These are phyloP conservation scores for Collybiopsis confluens DNA, from an alignment of 768 basidiomycete species.

Conservation along the genomic window DNA sequence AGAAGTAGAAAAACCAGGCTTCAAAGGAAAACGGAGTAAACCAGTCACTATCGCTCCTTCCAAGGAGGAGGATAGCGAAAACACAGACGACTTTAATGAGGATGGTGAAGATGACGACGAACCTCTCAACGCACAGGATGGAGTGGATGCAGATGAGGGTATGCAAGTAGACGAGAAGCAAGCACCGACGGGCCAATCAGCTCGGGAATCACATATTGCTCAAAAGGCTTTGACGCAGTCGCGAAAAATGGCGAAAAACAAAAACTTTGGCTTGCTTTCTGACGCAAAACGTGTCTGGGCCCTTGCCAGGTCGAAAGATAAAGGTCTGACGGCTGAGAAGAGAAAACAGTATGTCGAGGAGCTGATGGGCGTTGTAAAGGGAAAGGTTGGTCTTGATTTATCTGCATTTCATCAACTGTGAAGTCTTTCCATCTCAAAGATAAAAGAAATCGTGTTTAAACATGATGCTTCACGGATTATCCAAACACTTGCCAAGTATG, in stretches of 20 bases:
- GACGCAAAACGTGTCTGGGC: conserved; percentile 80
- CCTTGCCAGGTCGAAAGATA: conserved; percentile 53
- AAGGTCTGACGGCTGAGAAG: conserved; percentile 63
- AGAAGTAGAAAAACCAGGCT: conserved; percentile 18
- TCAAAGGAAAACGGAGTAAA: conserved; percentile 54
- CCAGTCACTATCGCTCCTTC: conserved; percentile 45
- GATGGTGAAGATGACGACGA: no score
- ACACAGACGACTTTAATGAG: conserved; percentile 29
- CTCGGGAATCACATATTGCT: conserved; percentile 66
- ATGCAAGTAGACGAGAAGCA: conserved; percentile 28
- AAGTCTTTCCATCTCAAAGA: not conserved
- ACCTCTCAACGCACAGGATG: no score
- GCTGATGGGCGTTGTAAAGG: conserved; percentile 74
- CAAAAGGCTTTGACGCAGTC: conserved; percentile 66
- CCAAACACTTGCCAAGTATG: conserved; percentile 79
- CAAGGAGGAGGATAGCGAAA: conserved; percentile 16
- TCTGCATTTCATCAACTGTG: no score
- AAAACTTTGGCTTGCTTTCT: conserved; percentile 63
- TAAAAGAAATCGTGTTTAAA: conserved; percentile 43
- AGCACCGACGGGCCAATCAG: conserved; percentile 33
- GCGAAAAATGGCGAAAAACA: conserved; percentile 70
- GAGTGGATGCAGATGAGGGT: conserved; percentile 25
- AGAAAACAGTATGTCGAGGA: conserved; percentile 70
- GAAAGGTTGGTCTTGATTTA: conserved; percentile 59
- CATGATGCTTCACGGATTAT: conserved; percentile 89